Evolutionary conservation across 129 eudicot species (phyloP), one percentile per base, ranked within the genome.

Genomic region (Tagetes patula): DNA sequence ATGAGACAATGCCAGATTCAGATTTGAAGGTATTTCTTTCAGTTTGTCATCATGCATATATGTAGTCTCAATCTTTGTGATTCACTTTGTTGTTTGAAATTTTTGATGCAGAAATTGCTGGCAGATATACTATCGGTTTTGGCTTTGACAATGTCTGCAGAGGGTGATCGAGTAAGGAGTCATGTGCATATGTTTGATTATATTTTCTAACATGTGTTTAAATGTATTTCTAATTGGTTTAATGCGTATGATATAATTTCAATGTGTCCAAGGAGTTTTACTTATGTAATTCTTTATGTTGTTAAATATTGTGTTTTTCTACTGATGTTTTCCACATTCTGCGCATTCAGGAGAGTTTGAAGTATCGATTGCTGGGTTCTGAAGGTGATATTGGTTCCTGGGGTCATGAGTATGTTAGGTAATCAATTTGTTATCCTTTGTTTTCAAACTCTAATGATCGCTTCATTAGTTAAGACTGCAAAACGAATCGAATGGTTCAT

Each of bases 381-480:
- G 91, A 90, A 81, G 99, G 97, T 76, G 97, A 94, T 80, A 94
- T 94, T 77, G 96, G 96, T 65, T 94, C 96, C 13, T 94, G 99
- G 99, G 99, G 99, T 20, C 97, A 94, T 82, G 97, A 94, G 79
- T 94, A 94, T 85, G 96, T 94, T 52, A 90, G 99, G 99, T 94
- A 66, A 82, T 80, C 67, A 79, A 55, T 8, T 30, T 73, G 40
- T 50, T 30, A 12, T 45, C 30, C 4, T 52, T 68, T 45, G 30
- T 12, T 45, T 5, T 74, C 12, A 55, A 56, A 45, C 50, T 48
- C 36, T 45, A 40, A 37, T 60, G 56, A 67, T 43, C 6, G 9
- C 41, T 37, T 50, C 52, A 37, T 47, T 37, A 50, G 1, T 20
- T 74, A 32, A 39, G 33, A 58, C 64, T 58, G n/a, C 40, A 33